Evolutionary conservation across 257 asterid species (phyloP), one percentile per base, ranked within the genome.

Genomic region (Solanum arcanum): DNA sequence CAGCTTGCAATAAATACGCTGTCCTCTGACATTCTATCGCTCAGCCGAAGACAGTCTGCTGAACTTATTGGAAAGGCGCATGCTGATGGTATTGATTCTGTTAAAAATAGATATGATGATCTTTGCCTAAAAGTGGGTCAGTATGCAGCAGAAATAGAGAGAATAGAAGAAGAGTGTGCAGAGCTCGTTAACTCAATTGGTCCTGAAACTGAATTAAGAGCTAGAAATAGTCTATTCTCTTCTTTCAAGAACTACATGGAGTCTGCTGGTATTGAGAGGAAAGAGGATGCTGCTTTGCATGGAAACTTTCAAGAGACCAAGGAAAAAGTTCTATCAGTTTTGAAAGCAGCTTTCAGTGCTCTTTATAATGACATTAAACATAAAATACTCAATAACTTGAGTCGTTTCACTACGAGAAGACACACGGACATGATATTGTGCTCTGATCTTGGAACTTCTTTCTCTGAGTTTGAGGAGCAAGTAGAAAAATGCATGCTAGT

Each of bases 81-180:
- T 86, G 69, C 52, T 62, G 94, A 93, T 90, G 92, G 90, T 80
- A 88, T 88, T 87, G 93, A 89, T 72, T 90, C 93, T 86, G 91
- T 92, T 91, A 93, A 89, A 92, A 91, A 86, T 90, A 93, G 89
- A 70, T 96, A 95, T 89, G 95, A 95, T 90, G 97, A 92, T 87
- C 96, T 96, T 85, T 95, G 98, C 92, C 90, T 91, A 90, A 93
- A 92, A 89, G 93, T 92, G 86, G 91, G 92, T 82, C 92, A 90
- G 64, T 95, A 94, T 90, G 95, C 94, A 73, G 93, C 93, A 46
- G 97, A 97, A 90, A 93, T 97, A 88, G 97, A 93, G 94, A 96
- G 96, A 92, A 49, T 93, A 89, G 96, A 96, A 89, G 93, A 92
- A 86, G 99, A 96, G 90, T 89, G 92, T 31, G 90, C 90, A 37